Base-by-base conservation (phyloP, 345 rosid genomes). In the Dimocarpus longan region DNA sequence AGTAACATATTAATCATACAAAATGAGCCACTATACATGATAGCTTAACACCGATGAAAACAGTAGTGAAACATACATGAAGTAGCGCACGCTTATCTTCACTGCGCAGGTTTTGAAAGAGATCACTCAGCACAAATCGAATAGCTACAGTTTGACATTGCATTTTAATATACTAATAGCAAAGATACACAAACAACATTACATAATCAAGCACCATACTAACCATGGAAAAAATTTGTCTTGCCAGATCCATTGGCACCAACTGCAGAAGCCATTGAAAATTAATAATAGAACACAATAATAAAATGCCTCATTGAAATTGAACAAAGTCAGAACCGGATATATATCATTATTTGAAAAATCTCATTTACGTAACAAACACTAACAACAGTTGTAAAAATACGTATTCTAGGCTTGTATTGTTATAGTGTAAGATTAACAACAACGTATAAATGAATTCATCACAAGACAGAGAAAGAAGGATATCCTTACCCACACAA, bases 171-270 rank as follows among this genome's bases (percentile, higher is more conserved):
- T 1, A 32, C 37, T 2, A 32, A 32, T 3, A 32, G 66, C 76
- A 32, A 26, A 26, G 28, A 26, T 26, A 26, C 28, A 26, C 0
- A 26, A 46, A 24, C 19, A 46, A 37, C 15, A 65, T 54, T 72
- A 52, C 5, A 28, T 40, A 60, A 78, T 59, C n/a, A 43, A 56
- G 50, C 8, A n/a, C 37, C 24, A 22, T 60, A 71, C 87, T 86
- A 81, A 94, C 98, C 97, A 80, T 96, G 92, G 88, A 96, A 96
- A 83, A 96, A 96, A 87, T 96, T 94, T 72, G 97, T 86, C 87
- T 96, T 96, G 66, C 98, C 97, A 82, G 98, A 93, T 68, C 98
- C 98, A 88, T 96, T 96, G 56, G 98, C 98, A 63, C 98, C 98
- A 88, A 94, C 95, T 96, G 84, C 89, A 86, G 59, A 73, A 42